A percentile compares a stretch with the other conserved stretches of the same genome.
Evolutionary conservation across 768 basidiomycete species (phyloP).

Genomic region (Russula emetica): DNA sequence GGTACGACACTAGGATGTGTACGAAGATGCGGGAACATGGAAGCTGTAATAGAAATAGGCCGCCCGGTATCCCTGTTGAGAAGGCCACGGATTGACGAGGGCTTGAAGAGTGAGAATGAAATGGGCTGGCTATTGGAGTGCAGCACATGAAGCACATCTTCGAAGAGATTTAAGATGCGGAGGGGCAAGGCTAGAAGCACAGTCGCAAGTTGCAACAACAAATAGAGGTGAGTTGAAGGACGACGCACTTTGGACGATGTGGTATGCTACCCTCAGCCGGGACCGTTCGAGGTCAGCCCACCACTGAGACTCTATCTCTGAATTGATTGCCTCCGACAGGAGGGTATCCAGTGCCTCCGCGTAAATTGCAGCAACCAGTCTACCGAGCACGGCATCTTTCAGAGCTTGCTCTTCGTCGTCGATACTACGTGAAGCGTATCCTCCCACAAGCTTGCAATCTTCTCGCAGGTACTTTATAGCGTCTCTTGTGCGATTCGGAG

Average conservation of each 20-base stretch:
- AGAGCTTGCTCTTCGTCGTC: constrained; percentile 37
- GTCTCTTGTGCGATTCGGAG: constrained; percentile 32
- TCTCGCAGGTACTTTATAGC: constrained; percentile 34
- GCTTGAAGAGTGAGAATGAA: constrained; percentile 17
- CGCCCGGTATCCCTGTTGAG: constrained; percentile 11
- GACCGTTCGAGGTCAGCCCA: constrained; percentile 75
- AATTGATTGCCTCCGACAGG: constrained; percentile 60
- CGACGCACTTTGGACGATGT: constrained; percentile 73
- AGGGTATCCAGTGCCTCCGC: constrained; percentile 59
- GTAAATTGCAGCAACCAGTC: constrained; percentile 56
- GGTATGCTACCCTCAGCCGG: constrained; percentile 49
- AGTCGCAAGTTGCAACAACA: not conserved
- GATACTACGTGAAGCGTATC: constrained; percentile 1
- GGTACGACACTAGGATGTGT: constrained; percentile 26
- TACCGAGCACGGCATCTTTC: constrained; percentile 44
- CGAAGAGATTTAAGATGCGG: constrained; percentile 25
- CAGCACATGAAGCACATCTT: constrained; percentile 25
- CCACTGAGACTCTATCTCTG: constrained; percentile 79
- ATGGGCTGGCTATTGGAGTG: constrained; percentile 10
- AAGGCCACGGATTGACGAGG: constrained; percentile 16
- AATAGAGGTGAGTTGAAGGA: not conserved
- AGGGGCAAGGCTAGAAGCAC: constrained; percentile 24
- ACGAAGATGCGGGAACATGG: constrained; percentile 29
- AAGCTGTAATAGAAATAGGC: constrained; percentile 8
- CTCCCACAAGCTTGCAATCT: not conserved